Percentiles rank a stretch among this genome's conserved stretches.
phyloP scores from a whole-genome alignment of 2,329 filamentous ascomycete genomes.

The Calonectria honghensis region DNA sequence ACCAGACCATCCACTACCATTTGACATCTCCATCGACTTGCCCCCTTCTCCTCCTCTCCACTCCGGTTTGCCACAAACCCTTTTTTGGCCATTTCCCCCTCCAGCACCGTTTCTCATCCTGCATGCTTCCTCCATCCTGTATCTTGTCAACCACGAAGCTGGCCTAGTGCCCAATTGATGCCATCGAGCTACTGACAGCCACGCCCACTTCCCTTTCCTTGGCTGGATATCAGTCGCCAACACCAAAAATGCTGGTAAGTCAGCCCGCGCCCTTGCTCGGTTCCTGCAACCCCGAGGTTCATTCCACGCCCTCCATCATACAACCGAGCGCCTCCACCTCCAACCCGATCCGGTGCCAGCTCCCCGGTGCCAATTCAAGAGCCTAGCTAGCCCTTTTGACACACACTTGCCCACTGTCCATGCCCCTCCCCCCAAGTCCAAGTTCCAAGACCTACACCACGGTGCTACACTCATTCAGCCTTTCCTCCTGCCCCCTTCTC shows the following conservation, averaged over 20 bases:
- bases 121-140: slow-evolving; percentile 1
- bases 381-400: slow-evolving; percentile 42
- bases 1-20: slow-evolving; percentile 27
- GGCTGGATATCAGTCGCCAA: neutral
- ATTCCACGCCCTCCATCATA: slow-evolving; percentile 37
- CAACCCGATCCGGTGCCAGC: slow-evolving; percentile 50
- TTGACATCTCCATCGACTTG: slow-evolving; percentile 28
- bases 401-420: slow-evolving; percentile 38
- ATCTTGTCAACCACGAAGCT: neutral
- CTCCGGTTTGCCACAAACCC: slow-evolving; percentile 30
- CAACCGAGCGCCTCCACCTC: slow-evolving; percentile 23
- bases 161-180: slow-evolving; percentile 20
- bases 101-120: slow-evolving; percentile 2
- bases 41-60: slow-evolving; percentile 32
- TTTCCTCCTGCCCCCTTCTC: slow-evolving; percentile 16
- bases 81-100: slow-evolving; percentile 9
- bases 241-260: slow-evolving; percentile 33
- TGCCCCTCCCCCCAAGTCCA: slow-evolving; percentile 38
- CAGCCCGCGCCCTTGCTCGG: slow-evolving; percentile 38
- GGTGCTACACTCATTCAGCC: slow-evolving; percentile 4
- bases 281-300: slow-evolving; percentile 45
- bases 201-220: neutral
- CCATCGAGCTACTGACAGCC: slow-evolving; percentile 12
- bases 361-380: slow-evolving; percentile 47
- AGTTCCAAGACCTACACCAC: slow-evolving; percentile 33